These are phyloP conservation scores for Irpex lacteus DNA, from an alignment of 1,284 basidiomycete species.

Conservation along the genomic window DNA sequence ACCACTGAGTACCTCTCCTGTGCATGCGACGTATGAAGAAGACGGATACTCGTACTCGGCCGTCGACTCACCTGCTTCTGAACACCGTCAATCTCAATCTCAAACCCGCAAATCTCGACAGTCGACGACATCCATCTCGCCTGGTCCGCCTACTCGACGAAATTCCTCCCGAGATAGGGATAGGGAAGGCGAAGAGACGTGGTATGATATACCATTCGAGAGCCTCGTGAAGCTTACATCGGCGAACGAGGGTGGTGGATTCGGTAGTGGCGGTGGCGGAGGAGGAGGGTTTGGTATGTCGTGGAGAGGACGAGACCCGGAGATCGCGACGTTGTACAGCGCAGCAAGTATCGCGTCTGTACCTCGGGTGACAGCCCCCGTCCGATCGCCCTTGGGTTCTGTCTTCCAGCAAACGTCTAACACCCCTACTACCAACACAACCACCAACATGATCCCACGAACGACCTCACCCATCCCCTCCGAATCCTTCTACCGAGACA, in stretches of 20 bases:
- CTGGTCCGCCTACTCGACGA: neutral
- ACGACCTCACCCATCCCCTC: constrained; percentile 29
- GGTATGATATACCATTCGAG: constrained; percentile 74
- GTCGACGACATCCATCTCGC: constrained; percentile 4
- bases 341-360: constrained; percentile 77
- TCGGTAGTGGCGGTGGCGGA: constrained; percentile 21
- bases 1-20: constrained; percentile 6
- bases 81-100: too few species aligned
- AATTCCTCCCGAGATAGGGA: constrained; percentile 12
- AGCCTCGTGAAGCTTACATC: constrained; percentile 77
- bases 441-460: constrained; percentile 12
- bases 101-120: neutral
- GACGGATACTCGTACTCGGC: constrained; percentile 19
- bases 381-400: constrained; percentile 35
- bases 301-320: constrained; percentile 54
- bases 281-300: constrained; percentile 30
- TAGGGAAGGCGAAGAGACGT: constrained; percentile 42
- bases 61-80: neutral
- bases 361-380: constrained; percentile 31
- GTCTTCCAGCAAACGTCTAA: constrained; percentile 25
- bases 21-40: too few species aligned
- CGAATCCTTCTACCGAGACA: constrained; percentile 22
- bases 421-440: neutral
- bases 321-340: constrained; percentile 80
- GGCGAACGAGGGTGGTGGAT: constrained; percentile 67